Evolutionary conservation across 176 grass and related monocot species (phyloP).

Genomic region (Juncus effusus): DNA sequence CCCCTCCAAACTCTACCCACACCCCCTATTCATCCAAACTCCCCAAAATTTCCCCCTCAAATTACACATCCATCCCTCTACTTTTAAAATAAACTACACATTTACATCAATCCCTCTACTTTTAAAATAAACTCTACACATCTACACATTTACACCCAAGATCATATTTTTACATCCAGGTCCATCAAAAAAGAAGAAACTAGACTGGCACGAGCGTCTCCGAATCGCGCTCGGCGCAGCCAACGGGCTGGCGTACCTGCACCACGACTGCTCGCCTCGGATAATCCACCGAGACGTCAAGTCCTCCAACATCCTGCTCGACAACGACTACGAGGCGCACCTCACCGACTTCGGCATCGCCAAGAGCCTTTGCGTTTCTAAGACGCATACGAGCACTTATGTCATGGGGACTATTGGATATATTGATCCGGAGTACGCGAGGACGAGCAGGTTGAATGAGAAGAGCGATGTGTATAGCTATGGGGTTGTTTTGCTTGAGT

Average conservation of each 20-base stretch:
- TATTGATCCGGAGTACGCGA: slow-evolving; percentile 90
- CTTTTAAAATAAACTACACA: too few relatives aligned
- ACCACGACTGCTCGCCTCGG: slow-evolving; percentile 78
- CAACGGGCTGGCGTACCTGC: slow-evolving; percentile 83
- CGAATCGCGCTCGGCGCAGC: slow-evolving; percentile 74
- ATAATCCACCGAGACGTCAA: slow-evolving; percentile 92
- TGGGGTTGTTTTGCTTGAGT: slow-evolving; percentile 69
- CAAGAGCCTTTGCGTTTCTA: slow-evolving; percentile 77
- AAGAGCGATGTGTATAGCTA: slow-evolving; percentile 94
- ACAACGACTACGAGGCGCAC: slow-evolving; percentile 73
- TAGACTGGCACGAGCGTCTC: slow-evolving; percentile 68
- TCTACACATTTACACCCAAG: too few relatives aligned
- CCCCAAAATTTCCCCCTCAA: too few relatives aligned
- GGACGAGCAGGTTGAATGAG: slow-evolving; percentile 77
- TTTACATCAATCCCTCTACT: too few relatives aligned
- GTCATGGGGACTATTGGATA: slow-evolving; percentile 97
- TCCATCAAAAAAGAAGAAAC: slow-evolving; percentile 71
- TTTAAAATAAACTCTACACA: too few relatives aligned
- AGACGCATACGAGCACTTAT: slow-evolving; percentile 86
- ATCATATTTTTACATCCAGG: slow-evolving; percentile 18
- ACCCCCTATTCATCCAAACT: not conserved
- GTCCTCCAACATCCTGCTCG: slow-evolving; percentile 86
- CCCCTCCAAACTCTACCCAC: not conserved
- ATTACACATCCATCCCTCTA: too few relatives aligned
- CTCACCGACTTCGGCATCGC: slow-evolving; percentile 88